phyloP scores from a whole-genome alignment of 2,329 filamentous ascomycete species.

The Cladosporium sp. region DNA sequence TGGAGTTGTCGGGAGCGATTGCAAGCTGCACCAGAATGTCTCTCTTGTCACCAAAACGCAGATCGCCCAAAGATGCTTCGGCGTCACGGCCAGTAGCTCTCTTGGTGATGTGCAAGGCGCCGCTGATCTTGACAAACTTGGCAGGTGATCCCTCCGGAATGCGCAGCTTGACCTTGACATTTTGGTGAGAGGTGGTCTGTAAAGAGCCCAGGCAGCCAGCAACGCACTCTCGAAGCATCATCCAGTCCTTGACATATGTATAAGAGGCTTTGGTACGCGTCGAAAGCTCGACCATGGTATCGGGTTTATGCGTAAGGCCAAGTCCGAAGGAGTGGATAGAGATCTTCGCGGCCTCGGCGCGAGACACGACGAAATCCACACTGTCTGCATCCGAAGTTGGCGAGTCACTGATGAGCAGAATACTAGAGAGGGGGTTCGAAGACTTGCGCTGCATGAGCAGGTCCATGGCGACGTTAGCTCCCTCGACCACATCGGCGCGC shows the following conservation, averaged over 20 bases:
- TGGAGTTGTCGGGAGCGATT: slow-evolving; percentile 78
- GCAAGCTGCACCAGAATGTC: slow-evolving; percentile 93
- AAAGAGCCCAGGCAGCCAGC: slow-evolving; percentile 88
- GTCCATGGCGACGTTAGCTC: slow-evolving; percentile 97
- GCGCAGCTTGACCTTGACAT: slow-evolving; percentile 90
- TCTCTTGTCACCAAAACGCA: slow-evolving; percentile 91
- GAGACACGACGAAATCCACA: slow-evolving; percentile 94
- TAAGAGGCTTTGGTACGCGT: slow-evolving; percentile 94
- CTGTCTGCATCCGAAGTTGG: slow-evolving; percentile 91
- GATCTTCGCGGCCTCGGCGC: slow-evolving; percentile 96
- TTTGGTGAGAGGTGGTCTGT: slow-evolving; percentile 95
- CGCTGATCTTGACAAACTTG: slow-evolving; percentile 98
- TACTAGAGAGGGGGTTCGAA: slow-evolving; percentile 90
- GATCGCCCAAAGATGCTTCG: slow-evolving; percentile 83
- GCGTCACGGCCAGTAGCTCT: slow-evolving; percentile 90
- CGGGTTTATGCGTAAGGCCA: slow-evolving; percentile 94
- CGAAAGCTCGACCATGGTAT: slow-evolving; percentile 97
- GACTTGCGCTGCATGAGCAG: slow-evolving; percentile 96
- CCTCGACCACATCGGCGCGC: slow-evolving; percentile 92
- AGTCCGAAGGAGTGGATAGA: slow-evolving; percentile 95
- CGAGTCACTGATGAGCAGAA: slow-evolving; percentile 94
- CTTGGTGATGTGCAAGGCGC: slow-evolving; percentile 92
- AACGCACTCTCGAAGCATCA: slow-evolving; percentile 97
- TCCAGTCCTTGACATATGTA: slow-evolving; percentile 99
- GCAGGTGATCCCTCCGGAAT: slow-evolving; percentile 93